A percentile compares a stretch with the other conserved stretches of the same genome.
Evolutionary conservation across 495 filamentous ascomycete species (phyloP).

Genomic region (Neurospora sp.): DNA sequence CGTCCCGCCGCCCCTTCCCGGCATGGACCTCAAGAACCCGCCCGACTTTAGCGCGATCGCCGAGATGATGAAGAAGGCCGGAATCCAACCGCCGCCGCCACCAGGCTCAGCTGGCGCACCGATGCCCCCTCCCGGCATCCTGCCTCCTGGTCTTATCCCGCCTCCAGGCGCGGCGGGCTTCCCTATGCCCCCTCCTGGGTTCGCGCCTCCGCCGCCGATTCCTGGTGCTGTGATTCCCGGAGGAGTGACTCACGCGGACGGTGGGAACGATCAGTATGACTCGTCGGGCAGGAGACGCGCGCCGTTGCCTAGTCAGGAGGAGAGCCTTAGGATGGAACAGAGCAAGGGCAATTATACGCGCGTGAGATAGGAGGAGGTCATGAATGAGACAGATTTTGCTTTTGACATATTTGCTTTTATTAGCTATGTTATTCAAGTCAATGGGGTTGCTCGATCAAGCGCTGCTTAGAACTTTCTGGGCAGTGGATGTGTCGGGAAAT

Average conservation of each 20-base stretch:
- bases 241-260: not conserved
- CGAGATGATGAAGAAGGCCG: constrained; percentile 49
- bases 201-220: constrained; percentile 26
- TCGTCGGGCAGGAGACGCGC: constrained; percentile 38
- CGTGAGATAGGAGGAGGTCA: no score
- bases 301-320: constrained; percentile 72
- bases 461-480: not conserved
- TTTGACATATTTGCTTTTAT: no score
- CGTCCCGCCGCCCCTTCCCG: constrained; percentile 38
- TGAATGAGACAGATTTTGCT: no score
- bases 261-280: constrained; percentile 4
- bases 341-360: constrained; percentile 48
- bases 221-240: constrained; percentile 18
- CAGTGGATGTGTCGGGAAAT: not conserved
- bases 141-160: constrained; percentile 43
- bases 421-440: no score
- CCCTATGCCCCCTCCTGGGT: constrained; percentile 29
- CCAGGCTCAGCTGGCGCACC: constrained; percentile 8
- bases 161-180: constrained; percentile 35
- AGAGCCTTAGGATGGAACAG: constrained; percentile 69
- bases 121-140: constrained; percentile 32
- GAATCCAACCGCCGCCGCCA: constrained; percentile 39
- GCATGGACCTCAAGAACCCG: constrained; percentile 46
- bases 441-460: no score
- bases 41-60: constrained; percentile 61